These are phyloP conservation scores for Medicago arabica DNA, from an alignment of 306 rosid species.

Conservation along the genomic window DNA sequence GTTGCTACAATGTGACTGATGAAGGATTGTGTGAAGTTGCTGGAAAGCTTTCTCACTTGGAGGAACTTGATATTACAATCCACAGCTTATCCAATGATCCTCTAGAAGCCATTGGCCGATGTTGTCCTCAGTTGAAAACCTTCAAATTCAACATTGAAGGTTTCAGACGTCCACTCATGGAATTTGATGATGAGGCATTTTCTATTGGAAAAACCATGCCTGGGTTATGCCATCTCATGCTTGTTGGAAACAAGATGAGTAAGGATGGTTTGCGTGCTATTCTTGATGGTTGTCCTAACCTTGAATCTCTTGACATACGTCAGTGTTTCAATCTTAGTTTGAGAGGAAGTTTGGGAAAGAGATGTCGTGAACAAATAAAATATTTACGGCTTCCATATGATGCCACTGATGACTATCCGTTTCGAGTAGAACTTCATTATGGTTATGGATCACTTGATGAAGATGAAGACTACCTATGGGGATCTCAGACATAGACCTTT, in stretches of 20 bases:
- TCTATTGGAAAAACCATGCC: constrained; percentile 62
- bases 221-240: constrained; percentile 60
- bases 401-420: constrained; percentile 47
- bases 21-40: constrained; percentile 56
- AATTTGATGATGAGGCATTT: constrained; percentile 52
- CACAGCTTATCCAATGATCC: constrained; percentile 41
- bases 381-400: constrained; percentile 56
- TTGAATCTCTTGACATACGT: constrained; percentile 73
- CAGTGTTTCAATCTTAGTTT: constrained; percentile 54
- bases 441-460: constrained; percentile 39
- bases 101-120: constrained; percentile 58
- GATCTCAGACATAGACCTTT: constrained; percentile 46
- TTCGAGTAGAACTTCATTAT: constrained; percentile 18
- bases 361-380: constrained; percentile 57
- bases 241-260: constrained; percentile 62
- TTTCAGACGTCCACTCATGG: constrained; percentile 2
- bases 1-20: constrained; percentile 51
- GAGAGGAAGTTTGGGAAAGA: constrained; percentile 47
- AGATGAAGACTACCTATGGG: constrained; percentile 52
- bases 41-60: constrained; percentile 57
- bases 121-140: constrained; percentile 58
- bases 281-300: constrained; percentile 66
- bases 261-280: constrained; percentile 63
- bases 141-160: constrained; percentile 50
- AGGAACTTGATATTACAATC: constrained; percentile 63